phyloP scores from a whole-genome alignment of 2,329 filamentous ascomycete species.

The Cladobotryum mycophilum region DNA sequence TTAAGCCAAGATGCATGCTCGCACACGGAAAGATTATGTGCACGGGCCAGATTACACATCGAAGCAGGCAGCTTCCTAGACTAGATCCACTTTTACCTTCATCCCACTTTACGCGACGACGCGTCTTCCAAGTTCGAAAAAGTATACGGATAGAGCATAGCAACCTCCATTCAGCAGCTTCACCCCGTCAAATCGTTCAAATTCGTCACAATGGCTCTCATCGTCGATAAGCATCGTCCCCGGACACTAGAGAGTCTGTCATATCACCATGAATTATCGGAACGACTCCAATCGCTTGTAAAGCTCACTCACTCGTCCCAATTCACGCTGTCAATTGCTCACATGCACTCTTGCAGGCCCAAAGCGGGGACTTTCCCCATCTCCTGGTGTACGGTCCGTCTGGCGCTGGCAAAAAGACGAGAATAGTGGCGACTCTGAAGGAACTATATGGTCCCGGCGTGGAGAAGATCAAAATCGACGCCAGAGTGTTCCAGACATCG shows the following conservation, averaged over 20 bases:
- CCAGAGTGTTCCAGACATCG: constrained; percentile 90
- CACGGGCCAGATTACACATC: no score
- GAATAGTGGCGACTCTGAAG: constrained; percentile 90
- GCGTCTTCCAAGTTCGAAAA: constrained; percentile 20
- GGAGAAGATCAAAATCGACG: constrained; percentile 99
- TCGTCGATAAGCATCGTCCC: constrained; percentile 67
- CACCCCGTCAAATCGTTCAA: neutral
- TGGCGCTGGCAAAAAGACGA: constrained; percentile 94
- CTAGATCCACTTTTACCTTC: constrained; percentile 1
- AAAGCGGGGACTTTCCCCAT: constrained; percentile 96
- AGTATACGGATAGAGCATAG: neutral
- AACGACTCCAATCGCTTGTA: constrained; percentile 80
- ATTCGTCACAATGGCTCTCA: constrained; percentile 51
- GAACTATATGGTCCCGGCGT: constrained; percentile 92
- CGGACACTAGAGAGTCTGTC: constrained; percentile 70
- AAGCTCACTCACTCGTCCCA: constrained; percentile 18
- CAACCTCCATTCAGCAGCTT: neutral
- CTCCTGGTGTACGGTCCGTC: constrained; percentile 95
- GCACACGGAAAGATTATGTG: no score
- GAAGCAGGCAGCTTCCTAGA: neutral
- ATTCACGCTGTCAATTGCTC: neutral
- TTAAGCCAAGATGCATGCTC: no score
- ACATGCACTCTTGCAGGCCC: constrained; percentile 56
- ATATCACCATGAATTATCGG: constrained; percentile 85
- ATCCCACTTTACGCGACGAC: constrained; percentile 34